A percentile compares a stretch with the other conserved stretches of the same genome.
Evolutionary conservation across 768 basidiomycete genomes (phyloP).

Genomic region (Tulasnella sp.): DNA sequence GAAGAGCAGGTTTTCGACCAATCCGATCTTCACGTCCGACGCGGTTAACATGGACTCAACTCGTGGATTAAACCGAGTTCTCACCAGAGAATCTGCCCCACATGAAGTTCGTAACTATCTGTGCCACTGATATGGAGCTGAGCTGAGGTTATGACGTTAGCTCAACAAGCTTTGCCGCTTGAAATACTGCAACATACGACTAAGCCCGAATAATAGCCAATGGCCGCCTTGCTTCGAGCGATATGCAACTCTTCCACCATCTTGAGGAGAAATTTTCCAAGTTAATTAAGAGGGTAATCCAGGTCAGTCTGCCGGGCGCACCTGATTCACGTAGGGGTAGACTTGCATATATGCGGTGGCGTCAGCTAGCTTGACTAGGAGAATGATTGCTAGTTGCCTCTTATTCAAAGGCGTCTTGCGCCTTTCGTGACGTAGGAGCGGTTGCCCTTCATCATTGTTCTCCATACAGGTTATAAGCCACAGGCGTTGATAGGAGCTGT

Average conservation of each 20-base stretch:
- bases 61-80: neutral
- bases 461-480: neutral
- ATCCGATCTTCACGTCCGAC: constrained; percentile 26
- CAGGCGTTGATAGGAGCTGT: neutral
- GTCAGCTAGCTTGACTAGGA: neutral
- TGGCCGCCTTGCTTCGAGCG: constrained; percentile 8
- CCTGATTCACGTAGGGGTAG: neutral
- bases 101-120: constrained; percentile 26
- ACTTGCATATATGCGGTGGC: neutral
- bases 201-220: constrained; percentile 26
- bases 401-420: neutral
- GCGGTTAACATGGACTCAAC: neutral
- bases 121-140: constrained; percentile 26
- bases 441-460: neutral
- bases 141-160: neutral
- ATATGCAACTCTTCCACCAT: constrained; percentile 26
- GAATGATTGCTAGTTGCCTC: neutral
- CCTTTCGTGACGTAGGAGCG: neutral
- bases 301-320: neutral
- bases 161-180: neutral
- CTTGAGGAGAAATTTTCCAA: neutral
- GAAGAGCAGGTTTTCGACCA: constrained; percentile 31
- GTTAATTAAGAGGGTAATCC: neutral
- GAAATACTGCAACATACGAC: neutral
- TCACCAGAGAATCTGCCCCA: constrained; percentile 30